Percentiles rank a stretch among this genome's conserved stretches.
Conservation (phyloP, 306 rosid genomes). For the Prunus salicina region DNA sequence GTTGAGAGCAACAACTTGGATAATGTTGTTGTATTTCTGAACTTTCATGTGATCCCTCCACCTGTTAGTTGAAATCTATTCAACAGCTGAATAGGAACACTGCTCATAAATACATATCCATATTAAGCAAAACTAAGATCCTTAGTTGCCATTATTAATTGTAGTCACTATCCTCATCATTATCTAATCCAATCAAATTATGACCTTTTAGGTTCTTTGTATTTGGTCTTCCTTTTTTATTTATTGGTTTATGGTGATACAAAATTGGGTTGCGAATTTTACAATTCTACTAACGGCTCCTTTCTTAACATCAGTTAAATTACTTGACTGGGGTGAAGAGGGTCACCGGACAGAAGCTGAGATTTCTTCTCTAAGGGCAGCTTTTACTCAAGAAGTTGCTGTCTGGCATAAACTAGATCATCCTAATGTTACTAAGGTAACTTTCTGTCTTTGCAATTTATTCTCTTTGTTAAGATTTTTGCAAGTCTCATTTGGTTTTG, state of each 20-base stretch:
- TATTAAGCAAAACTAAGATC: slow-evolving; percentile 9
- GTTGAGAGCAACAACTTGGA: slow-evolving; percentile 35
- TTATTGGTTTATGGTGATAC: not conserved
- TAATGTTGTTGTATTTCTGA: slow-evolving; percentile 29
- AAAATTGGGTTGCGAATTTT: not conserved
- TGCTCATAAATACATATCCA: slow-evolving; percentile 6
- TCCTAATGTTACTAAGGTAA: slow-evolving; percentile 96
- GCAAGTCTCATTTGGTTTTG: not conserved
- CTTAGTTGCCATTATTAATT: slow-evolving; percentile 4
- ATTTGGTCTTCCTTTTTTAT: not conserved
- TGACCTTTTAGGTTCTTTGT: not conserved
- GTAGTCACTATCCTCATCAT: not conserved
- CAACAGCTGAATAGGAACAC: slow-evolving; percentile 13
- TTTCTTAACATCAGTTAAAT: slow-evolving; percentile 60
- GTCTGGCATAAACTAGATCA: slow-evolving; percentile 99
- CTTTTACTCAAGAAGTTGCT: slow-evolving; percentile 94
- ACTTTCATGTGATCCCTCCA: slow-evolving; percentile 54
- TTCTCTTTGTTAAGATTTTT: slow-evolving; percentile 3
- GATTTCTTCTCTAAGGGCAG: slow-evolving; percentile 79
- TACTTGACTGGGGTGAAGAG: slow-evolving; percentile 99
- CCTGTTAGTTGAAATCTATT: slow-evolving; percentile 25
- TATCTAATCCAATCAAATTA: not conserved
- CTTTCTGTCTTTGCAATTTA: slow-evolving; percentile 22
- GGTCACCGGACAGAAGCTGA: slow-evolving; percentile 95
- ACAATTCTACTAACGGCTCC: slow-evolving; percentile 15